These are phyloP conservation scores for Rossbeevera mucosa DNA, from an alignment of 768 basidiomycete genomes.

Conservation along the genomic window DNA sequence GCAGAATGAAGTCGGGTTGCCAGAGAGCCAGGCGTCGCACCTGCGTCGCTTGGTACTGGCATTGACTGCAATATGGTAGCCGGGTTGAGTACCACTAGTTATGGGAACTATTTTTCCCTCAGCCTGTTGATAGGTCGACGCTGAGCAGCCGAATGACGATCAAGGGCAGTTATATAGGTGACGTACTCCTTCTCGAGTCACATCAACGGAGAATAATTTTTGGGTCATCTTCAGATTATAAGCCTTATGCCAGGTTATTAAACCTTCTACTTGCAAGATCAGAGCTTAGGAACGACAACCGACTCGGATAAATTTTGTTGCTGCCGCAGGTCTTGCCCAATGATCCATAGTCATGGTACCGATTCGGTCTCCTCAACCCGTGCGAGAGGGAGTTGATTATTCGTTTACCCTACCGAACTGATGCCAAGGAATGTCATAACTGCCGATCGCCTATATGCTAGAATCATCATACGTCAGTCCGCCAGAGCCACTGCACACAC, in stretches of 20 bases:
- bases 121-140: slow-evolving; percentile 42
- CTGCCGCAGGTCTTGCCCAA: slow-evolving; percentile 39
- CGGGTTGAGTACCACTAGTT: too few relatives aligned
- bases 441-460: slow-evolving; percentile 13
- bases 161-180: background rate
- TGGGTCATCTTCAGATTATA: slow-evolving; percentile 35
- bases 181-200: slow-evolving; percentile 78
- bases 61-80: too few relatives aligned
- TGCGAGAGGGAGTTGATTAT: slow-evolving; percentile 35
- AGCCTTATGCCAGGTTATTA: too few relatives aligned
- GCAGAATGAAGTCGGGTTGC: too few relatives aligned
- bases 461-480: background rate
- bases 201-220: slow-evolving; percentile 70
- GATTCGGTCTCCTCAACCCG: slow-evolving; percentile 34
- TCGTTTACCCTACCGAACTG: slow-evolving; percentile 44
- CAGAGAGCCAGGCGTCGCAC: slow-evolving; percentile 68
- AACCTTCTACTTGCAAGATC: background rate
- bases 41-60: slow-evolving; percentile 90
- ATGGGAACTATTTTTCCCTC: slow-evolving; percentile 86
- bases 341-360: slow-evolving; percentile 54
- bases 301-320: too few relatives aligned
- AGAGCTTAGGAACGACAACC: too few relatives aligned
- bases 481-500: background rate
- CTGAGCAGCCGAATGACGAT: background rate
- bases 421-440: slow-evolving; percentile 62